Evolutionary conservation across 129 eudicot genomes (phyloP).

Genomic region (Arctium minus): DNA sequence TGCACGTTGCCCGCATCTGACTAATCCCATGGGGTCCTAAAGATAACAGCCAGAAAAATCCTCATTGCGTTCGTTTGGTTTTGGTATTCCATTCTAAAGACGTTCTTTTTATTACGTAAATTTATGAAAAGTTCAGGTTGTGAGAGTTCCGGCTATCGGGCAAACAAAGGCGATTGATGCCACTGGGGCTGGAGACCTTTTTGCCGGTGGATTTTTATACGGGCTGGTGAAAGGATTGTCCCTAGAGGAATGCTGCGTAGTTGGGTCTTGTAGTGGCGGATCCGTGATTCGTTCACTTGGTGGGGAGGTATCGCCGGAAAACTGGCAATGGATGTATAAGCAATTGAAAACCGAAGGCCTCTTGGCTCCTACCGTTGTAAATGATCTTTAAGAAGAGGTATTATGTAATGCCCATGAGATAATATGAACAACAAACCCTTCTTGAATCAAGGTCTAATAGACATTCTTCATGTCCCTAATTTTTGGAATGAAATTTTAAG

Average conservation of each 20-base stretch:
- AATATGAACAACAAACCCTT: conserved; percentile 3
- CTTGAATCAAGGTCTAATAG: conserved; percentile 16
- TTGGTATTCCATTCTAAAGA: background rate
- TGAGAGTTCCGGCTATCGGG: conserved; percentile 72
- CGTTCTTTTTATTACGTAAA: background rate
- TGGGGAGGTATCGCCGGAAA: conserved; percentile 85
- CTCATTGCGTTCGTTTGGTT: background rate
- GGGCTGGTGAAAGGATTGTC: conserved; percentile 80
- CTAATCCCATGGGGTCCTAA: background rate
- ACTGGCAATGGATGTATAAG: conserved; percentile 97
- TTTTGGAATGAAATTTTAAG: conserved; percentile 15
- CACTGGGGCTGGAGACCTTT: conserved; percentile 99
- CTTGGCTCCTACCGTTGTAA: conserved; percentile 37
- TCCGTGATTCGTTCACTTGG: conserved; percentile 91
- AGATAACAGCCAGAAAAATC: background rate
- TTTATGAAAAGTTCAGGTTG: conserved; percentile 41
- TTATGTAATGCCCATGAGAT: background rate
- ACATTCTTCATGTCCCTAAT: conserved; percentile 9
- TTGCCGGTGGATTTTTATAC: conserved; percentile 92
- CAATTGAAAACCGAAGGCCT: conserved; percentile 72
- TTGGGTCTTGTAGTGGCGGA: conserved; percentile 94
- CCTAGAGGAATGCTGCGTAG: conserved; percentile 81
- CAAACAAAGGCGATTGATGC: conserved; percentile 73
- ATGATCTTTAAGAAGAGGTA: conserved; percentile 6
- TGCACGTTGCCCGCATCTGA: background rate